phyloP scores from a whole-genome alignment of 2,329 filamentous ascomycete genomes.

The Phialophora macrospora region DNA sequence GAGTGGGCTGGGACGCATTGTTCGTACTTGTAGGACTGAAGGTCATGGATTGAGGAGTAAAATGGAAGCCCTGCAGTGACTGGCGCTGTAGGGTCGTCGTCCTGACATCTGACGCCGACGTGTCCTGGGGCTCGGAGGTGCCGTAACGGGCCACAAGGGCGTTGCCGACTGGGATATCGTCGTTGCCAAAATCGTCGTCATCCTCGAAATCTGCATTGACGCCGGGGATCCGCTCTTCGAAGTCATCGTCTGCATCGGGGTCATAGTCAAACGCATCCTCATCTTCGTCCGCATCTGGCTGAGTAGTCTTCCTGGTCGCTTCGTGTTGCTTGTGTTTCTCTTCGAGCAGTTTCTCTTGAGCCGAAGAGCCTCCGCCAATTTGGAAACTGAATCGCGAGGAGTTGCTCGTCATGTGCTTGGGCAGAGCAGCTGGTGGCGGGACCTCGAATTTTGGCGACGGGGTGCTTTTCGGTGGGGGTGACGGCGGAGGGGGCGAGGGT shows the following conservation, averaged over 20 bases:
- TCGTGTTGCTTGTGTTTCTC: conserved; percentile 65
- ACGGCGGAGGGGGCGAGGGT: conserved; percentile 33
- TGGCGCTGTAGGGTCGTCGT: conserved; percentile 41
- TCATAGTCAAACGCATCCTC: conserved; percentile 51
- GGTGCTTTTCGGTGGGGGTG: conserved; percentile 35
- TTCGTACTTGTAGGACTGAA: conserved; percentile 40
- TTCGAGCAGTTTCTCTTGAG: conserved; percentile 66
- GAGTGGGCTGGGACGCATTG: conserved; percentile 39
- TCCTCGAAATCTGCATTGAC: conserved; percentile 55
- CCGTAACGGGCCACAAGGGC: conserved; percentile 30
- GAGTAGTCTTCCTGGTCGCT: conserved; percentile 47
- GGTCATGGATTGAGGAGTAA: conserved; percentile 40
- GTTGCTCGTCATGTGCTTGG: conserved; percentile 59
- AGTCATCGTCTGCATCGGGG: conserved; percentile 49
- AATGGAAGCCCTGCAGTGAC: conserved; percentile 38
- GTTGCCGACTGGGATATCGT: conserved; percentile 17
- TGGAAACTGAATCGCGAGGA: conserved; percentile 70
- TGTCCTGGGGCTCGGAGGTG: conserved; percentile 10
- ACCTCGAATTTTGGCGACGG: conserved; percentile 36
- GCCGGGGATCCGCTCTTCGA: conserved; percentile 56
- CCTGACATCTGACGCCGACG: conserved; percentile 24
- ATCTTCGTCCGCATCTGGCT: conserved; percentile 40
- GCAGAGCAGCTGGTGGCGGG: conserved; percentile 43
- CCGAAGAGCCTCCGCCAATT: conserved; percentile 60
- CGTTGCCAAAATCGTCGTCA: conserved; percentile 44